phyloP scores from a whole-genome alignment of 2,329 filamentous ascomycete genomes.

The Xylariaceae sp. region DNA sequence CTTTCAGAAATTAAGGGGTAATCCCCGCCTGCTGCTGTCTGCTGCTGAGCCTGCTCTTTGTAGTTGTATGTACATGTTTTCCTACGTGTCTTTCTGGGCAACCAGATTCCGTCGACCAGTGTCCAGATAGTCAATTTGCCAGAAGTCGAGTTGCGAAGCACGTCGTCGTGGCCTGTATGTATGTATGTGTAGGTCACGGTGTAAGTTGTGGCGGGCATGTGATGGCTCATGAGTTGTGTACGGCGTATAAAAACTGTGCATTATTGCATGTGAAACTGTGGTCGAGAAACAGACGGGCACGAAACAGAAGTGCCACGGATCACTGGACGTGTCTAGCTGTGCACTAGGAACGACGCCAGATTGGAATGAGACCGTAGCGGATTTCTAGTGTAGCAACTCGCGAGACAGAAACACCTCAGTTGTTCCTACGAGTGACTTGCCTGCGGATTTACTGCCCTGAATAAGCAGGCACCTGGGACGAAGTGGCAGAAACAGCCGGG shows the following conservation, averaged over 20 bases:
- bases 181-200: background rate
- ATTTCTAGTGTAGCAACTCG: too few relatives aligned
- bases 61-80: background rate
- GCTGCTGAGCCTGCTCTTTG: background rate
- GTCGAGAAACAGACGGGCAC: too few relatives aligned
- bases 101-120: background rate
- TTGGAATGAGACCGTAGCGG: too few relatives aligned
- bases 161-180: too few relatives aligned
- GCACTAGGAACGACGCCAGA: too few relatives aligned
- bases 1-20: constrained; percentile 9
- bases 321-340: too few relatives aligned
- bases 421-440: too few relatives aligned
- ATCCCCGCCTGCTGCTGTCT: background rate
- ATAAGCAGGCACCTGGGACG: too few relatives aligned
- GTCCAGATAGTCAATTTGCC: background rate
- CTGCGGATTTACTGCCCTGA: too few relatives aligned
- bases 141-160: background rate
- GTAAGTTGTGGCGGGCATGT: background rate
- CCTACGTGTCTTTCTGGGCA: background rate
- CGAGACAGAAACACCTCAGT: too few relatives aligned
- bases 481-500: too few relatives aligned
- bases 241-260: background rate
- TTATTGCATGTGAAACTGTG: background rate
- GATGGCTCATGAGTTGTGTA: background rate
- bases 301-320: too few relatives aligned